phyloP scores from a whole-genome alignment of 1,284 basidiomycete species.

The Ceratobasidium papillatum region DNA sequence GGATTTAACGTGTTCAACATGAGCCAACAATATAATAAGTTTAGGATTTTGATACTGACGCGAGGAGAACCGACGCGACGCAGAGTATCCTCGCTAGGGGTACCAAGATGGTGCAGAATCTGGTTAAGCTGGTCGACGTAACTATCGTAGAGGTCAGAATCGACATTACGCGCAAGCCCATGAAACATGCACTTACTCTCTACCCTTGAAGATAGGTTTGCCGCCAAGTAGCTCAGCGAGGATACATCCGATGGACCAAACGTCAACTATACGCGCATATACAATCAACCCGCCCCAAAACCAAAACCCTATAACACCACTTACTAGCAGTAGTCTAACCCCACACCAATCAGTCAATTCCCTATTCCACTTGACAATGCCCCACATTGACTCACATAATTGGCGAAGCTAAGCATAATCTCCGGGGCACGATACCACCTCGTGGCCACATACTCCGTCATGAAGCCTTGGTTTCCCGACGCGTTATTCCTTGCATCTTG shows the following conservation, averaged over 20 bases:
- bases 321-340: conserved; percentile 58
- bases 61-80: conserved; percentile 92
- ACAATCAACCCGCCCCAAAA: conserved; percentile 4
- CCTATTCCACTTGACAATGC: not conserved
- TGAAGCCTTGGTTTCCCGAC: conserved; percentile 87
- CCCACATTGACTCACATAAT: conserved; percentile 72
- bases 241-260: conserved; percentile 99
- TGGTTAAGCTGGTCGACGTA: conserved; percentile 99
- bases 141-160: conserved; percentile 54
- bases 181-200: conserved; percentile 71
- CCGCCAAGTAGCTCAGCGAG: conserved; percentile 96
- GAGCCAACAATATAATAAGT: not conserved
- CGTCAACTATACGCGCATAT: conserved; percentile 66
- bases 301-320: conserved; percentile 40
- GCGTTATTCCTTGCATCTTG: conserved; percentile 70
- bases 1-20: not conserved
- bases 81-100: conserved; percentile 95
- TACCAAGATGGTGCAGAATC: conserved; percentile 96
- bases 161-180: not conserved
- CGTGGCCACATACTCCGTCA: conserved; percentile 99
- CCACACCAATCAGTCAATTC: conserved; percentile 14
- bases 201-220: conserved; percentile 97
- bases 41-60: too few species aligned
- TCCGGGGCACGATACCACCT: conserved; percentile 97
- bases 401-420: conserved; percentile 97